Conservation (phyloP, 306 rosid species). For the Castanopsis chinensis region DNA sequence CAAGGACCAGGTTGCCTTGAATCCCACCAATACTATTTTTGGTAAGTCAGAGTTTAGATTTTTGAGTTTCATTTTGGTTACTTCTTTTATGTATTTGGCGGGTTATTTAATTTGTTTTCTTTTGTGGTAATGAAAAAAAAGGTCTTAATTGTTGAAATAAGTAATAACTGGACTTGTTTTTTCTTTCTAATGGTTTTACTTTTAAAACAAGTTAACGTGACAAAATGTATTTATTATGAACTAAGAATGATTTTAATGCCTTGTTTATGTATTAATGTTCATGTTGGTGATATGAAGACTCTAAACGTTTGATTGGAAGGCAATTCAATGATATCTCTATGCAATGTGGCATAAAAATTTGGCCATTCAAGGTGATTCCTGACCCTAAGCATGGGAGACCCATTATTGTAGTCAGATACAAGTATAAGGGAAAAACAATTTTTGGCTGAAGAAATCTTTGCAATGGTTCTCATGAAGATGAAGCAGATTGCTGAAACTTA, state of each 20-base stretch:
- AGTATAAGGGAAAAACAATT: constrained; percentile 35
- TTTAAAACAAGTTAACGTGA: too few relatives aligned
- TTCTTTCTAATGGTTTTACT: too few relatives aligned
- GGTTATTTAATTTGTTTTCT: too few relatives aligned
- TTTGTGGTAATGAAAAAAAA: too few relatives aligned
- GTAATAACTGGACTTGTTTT: too few relatives aligned
- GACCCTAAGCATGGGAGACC: constrained; percentile 29
- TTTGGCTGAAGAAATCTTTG: constrained; percentile 37
- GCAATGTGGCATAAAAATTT: constrained; percentile 29
- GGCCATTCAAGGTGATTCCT: constrained; percentile 43
- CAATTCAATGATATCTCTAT: constrained; percentile 32
- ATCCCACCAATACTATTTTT: constrained; percentile 42
- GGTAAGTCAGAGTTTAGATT: constrained; percentile 20
- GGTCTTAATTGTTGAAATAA: too few relatives aligned
- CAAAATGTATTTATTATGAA: too few relatives aligned
- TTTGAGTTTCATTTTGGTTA: too few relatives aligned
- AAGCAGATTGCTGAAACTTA: constrained; percentile 37
- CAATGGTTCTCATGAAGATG: constrained; percentile 36
- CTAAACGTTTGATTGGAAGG: constrained; percentile 45
- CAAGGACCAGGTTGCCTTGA: constrained; percentile 42
- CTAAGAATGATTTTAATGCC: too few relatives aligned
- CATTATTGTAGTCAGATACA: constrained; percentile 29
- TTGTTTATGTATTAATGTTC: too few relatives aligned
- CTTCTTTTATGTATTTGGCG: too few relatives aligned
- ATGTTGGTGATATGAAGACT: constrained; percentile 15